These are phyloP conservation scores for Leccinum barrowsii DNA, from an alignment of 768 basidiomycete genomes.

Conservation along the genomic window DNA sequence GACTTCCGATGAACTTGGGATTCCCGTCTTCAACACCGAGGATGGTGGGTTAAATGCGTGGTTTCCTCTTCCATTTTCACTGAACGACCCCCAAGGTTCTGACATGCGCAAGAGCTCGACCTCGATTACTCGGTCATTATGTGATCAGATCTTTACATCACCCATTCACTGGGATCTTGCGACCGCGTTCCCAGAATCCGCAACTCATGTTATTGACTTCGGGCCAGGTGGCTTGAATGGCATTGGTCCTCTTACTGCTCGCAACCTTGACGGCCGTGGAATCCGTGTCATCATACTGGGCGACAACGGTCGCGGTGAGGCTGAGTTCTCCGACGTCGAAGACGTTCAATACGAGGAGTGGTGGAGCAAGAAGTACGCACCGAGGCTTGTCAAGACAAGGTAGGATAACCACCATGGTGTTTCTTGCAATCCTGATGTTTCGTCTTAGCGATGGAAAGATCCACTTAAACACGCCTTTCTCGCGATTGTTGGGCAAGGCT, in stretches of 20 bases:
- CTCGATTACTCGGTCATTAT: slow-evolving; percentile 83
- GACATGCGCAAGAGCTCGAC: slow-evolving; percentile 70
- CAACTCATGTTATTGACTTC: slow-evolving; percentile 95
- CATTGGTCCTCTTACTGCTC: slow-evolving; percentile 85
- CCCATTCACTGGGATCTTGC: slow-evolving; percentile 94
- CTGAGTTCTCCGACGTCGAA: slow-evolving; percentile 73
- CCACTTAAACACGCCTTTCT: slow-evolving; percentile 94
- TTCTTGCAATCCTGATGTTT: background rate
- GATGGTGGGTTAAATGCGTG: slow-evolving; percentile 56
- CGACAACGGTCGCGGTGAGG: slow-evolving; percentile 85
- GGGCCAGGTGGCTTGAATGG: slow-evolving; percentile 94
- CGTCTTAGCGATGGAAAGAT: slow-evolving; percentile 76
- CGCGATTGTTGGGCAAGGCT: slow-evolving; percentile 91
- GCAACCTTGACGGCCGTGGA: slow-evolving; percentile 91
- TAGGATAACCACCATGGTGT: slow-evolving; percentile 24
- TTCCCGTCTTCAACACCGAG: slow-evolving; percentile 91
- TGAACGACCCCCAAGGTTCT: slow-evolving; percentile 50
- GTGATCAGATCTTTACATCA: slow-evolving; percentile 88
- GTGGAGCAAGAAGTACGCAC: slow-evolving; percentile 90
- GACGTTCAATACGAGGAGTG: slow-evolving; percentile 75
- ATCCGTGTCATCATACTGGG: slow-evolving; percentile 87
- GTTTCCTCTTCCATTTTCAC: slow-evolving; percentile 18
- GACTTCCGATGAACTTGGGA: slow-evolving; percentile 60
- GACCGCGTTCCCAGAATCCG: slow-evolving; percentile 82
- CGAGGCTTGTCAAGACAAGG: slow-evolving; percentile 86